A percentile compares a stretch with the other conserved stretches of the same genome.
These are phyloP conservation scores for Penicillium sp. DNA, from an alignment of 2,329 filamentous ascomycete genomes.

Conservation along the genomic window DNA sequence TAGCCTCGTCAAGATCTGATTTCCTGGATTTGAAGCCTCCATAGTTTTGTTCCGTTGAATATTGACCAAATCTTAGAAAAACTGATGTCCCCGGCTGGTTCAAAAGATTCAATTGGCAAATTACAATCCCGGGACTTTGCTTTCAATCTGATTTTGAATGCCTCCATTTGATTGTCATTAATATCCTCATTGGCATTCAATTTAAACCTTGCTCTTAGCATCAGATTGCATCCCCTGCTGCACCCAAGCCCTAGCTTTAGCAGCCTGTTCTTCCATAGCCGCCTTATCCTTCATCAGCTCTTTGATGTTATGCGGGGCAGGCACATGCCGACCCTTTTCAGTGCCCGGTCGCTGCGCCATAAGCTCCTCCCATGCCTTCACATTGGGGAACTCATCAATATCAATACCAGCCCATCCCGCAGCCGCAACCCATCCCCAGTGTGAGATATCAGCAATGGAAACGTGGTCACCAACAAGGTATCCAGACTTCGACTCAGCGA, in stretches of 20 bases:
- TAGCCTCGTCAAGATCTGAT: too few species aligned
- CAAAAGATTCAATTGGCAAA: too few species aligned
- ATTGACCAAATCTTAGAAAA: too few species aligned
- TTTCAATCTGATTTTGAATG: background rate
- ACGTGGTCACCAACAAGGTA: conserved; percentile 53
- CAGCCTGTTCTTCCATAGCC: conserved; percentile 59
- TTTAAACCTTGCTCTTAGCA: conserved; percentile 48
- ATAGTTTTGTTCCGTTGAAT: too few species aligned
- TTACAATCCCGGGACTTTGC: background rate
- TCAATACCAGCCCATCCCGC: conserved; percentile 63
- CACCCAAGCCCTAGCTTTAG: conserved; percentile 61
- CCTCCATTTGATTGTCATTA: background rate
- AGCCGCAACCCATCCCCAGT: conserved; percentile 72
- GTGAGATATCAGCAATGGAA: conserved; percentile 69
- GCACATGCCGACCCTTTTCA: conserved; percentile 73
- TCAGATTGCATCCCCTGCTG: conserved; percentile 68
- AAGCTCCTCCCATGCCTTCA: conserved; percentile 74
- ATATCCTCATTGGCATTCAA: background rate
- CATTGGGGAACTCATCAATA: conserved; percentile 69
- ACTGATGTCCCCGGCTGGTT: too few species aligned
- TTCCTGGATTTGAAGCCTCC: background rate
- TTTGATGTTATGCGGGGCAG: conserved; percentile 60
- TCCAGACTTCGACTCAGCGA: conserved; percentile 52
- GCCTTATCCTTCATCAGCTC: conserved; percentile 58
- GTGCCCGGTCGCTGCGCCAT: conserved; percentile 68